Evolutionary conservation across 1,284 basidiomycete species (phyloP).

Genomic region (Leccinum glutinopallens): DNA sequence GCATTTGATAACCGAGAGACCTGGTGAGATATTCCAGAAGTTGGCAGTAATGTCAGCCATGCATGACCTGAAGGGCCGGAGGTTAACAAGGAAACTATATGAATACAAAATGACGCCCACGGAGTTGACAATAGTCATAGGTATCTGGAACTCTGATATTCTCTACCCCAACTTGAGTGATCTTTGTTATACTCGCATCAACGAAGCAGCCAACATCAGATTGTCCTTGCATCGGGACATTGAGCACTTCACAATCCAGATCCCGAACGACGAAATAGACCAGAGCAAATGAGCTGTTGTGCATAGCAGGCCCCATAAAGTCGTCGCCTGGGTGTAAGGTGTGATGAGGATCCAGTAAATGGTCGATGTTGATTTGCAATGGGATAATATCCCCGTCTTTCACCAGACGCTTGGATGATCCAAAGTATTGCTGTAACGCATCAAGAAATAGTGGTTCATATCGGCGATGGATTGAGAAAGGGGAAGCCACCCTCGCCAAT

Average conservation of each 20-base stretch:
- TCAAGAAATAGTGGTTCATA: slow-evolving; percentile 75
- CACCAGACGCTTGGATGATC: slow-evolving; percentile 59
- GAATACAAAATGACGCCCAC: slow-evolving; percentile 36
- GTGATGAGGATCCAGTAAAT: slow-evolving; percentile 29
- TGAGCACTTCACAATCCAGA: slow-evolving; percentile 62
- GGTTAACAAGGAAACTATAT: slow-evolving; percentile 12
- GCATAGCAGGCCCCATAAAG: slow-evolving; percentile 6
- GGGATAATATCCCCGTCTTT: slow-evolving; percentile 83
- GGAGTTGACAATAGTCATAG: slow-evolving; percentile 54
- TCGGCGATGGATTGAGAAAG: slow-evolving; percentile 71
- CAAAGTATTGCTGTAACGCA: slow-evolving; percentile 73
- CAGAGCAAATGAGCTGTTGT: slow-evolving; percentile 38
- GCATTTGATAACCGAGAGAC: slow-evolving; percentile 58
- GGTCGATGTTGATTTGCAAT: slow-evolving; percentile 65
- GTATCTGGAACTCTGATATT: slow-evolving; percentile 67
- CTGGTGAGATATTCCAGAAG: slow-evolving; percentile 38
- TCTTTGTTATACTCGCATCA: slow-evolving; percentile 71
- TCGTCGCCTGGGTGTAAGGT: slow-evolving; percentile 17
- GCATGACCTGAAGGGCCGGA: slow-evolving; percentile 15
- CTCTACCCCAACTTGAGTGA: slow-evolving; percentile 81
- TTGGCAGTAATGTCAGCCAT: not conserved
- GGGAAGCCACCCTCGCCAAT: slow-evolving; percentile 83
- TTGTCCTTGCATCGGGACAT: slow-evolving; percentile 39
- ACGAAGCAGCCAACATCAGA: slow-evolving; percentile 85
- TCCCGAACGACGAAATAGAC: slow-evolving; percentile 84